These are phyloP conservation scores for Fusarium sp. DNA, from an alignment of 2,329 filamentous ascomycete genomes.

Conservation along the genomic window DNA sequence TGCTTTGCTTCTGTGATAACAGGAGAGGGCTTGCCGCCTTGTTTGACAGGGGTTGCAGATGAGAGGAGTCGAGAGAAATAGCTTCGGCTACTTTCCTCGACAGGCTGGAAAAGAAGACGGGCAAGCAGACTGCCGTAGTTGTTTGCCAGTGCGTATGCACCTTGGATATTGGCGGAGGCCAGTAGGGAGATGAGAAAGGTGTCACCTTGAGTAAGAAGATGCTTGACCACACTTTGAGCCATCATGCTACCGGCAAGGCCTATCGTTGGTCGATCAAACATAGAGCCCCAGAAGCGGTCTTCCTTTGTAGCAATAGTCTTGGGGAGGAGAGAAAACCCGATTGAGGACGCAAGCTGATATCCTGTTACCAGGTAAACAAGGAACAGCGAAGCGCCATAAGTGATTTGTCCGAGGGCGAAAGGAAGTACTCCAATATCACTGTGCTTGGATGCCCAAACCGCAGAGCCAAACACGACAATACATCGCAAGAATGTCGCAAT, in stretches of 20 bases:
- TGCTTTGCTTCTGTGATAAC: slow-evolving; percentile 55
- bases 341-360: slow-evolving; percentile 62
- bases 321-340: slow-evolving; percentile 76
- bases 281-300: slow-evolving; percentile 62
- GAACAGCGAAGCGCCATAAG: slow-evolving; percentile 77
- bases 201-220: slow-evolving; percentile 93
- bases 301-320: slow-evolving; percentile 48
- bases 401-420: slow-evolving; percentile 87
- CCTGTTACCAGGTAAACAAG: slow-evolving; percentile 75
- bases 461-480: slow-evolving; percentile 75
- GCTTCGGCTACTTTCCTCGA: slow-evolving; percentile 92
- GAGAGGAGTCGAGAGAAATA: slow-evolving; percentile 85
- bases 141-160: slow-evolving; percentile 90
- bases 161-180: slow-evolving; percentile 82
- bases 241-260: slow-evolving; percentile 84
- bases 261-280: slow-evolving; percentile 77
- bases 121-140: slow-evolving; percentile 94
- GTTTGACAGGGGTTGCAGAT: slow-evolving; percentile 35
- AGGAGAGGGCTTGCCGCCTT: slow-evolving; percentile 40
- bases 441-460: slow-evolving; percentile 68
- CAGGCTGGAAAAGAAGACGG: slow-evolving; percentile 89
- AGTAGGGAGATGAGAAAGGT: slow-evolving; percentile 85
- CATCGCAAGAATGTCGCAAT: slow-evolving; percentile 82
- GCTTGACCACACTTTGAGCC: slow-evolving; percentile 89
- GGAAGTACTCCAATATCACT: slow-evolving; percentile 79